Conservation (phyloP, 371 early-diverging fungal species). For the Actinomortierella wolfii region DNA sequence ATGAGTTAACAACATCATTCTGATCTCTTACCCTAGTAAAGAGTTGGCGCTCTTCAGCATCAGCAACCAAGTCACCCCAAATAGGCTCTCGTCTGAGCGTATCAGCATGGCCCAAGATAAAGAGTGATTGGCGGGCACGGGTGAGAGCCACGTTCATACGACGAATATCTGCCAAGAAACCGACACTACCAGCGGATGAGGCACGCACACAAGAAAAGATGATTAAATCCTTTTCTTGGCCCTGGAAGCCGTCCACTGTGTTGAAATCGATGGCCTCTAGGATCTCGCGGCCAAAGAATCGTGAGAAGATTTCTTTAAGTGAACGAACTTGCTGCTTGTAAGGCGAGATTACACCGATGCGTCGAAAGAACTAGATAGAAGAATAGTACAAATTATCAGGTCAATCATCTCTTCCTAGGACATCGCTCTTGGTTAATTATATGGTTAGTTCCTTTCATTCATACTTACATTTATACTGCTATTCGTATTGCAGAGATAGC, state of each 20-base stretch:
- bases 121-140: conserved; percentile 88
- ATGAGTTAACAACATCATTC: not conserved
- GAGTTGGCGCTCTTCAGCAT: conserved; percentile 55
- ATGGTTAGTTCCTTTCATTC: not conserved
- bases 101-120: conserved; percentile 83
- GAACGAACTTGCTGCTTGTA: conserved; percentile 87
- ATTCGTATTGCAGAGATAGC: conserved; percentile 56
- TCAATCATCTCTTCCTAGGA: not conserved
- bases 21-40: conserved; percentile 51
- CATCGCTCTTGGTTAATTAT: too few relatives aligned
- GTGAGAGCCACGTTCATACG: conserved; percentile 97
- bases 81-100: conserved; percentile 62
- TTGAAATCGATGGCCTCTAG: conserved; percentile 87
- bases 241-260: conserved; percentile 99
- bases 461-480: conserved; percentile 61
- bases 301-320: conserved; percentile 67
- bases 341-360: conserved; percentile 91
- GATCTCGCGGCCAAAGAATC: conserved; percentile 64
- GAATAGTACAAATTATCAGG: not conserved
- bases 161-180: conserved; percentile 89
- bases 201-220: conserved; percentile 96
- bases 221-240: conserved; percentile 97
- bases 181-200: conserved; percentile 67
- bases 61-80: conserved; percentile 73
- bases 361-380: conserved; percentile 62